These are phyloP conservation scores for Silene uniflora DNA, from an alignment of 148 eudicot species.

Conservation along the genomic window DNA sequence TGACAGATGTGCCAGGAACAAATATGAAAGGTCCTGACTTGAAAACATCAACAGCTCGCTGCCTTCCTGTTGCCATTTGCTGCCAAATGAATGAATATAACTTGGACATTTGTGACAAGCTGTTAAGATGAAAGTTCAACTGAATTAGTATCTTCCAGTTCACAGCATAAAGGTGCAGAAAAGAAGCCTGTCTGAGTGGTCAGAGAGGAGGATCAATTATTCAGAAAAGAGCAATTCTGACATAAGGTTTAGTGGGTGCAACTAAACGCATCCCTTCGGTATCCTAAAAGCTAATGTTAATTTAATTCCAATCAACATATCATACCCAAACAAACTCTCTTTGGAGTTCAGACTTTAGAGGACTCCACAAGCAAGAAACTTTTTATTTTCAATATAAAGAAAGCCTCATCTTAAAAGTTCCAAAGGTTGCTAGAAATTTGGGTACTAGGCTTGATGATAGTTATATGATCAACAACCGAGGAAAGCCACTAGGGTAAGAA, in stretches of 20 bases:
- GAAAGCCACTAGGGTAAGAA: not conserved
- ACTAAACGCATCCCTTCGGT: not conserved
- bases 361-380: not conserved
- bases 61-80: slow-evolving; percentile 53
- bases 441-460: not conserved
- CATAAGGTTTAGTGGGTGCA: not conserved
- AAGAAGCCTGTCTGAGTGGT: not conserved
- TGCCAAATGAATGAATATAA: slow-evolving; percentile 68
- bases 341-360: not conserved
- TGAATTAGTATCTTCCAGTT: slow-evolving; percentile 13
- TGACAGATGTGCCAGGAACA: slow-evolving; percentile 47
- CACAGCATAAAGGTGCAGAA: slow-evolving; percentile 6
- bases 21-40: slow-evolving; percentile 67
- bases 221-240: not conserved
- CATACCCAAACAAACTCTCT: not conserved
- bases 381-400: not conserved
- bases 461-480: slow-evolving; percentile 2
- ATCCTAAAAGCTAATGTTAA: not conserved
- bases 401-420: not conserved
- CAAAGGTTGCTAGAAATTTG: not conserved
- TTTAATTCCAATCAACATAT: not conserved
- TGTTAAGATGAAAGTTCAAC: slow-evolving; percentile 31
- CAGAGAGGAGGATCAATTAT: not conserved
- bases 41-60: slow-evolving; percentile 47
- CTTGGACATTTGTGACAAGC: slow-evolving; percentile 81